Conservation (phyloP, 1,139 yeast genomes). For the Suhomyces taliae region DNA sequence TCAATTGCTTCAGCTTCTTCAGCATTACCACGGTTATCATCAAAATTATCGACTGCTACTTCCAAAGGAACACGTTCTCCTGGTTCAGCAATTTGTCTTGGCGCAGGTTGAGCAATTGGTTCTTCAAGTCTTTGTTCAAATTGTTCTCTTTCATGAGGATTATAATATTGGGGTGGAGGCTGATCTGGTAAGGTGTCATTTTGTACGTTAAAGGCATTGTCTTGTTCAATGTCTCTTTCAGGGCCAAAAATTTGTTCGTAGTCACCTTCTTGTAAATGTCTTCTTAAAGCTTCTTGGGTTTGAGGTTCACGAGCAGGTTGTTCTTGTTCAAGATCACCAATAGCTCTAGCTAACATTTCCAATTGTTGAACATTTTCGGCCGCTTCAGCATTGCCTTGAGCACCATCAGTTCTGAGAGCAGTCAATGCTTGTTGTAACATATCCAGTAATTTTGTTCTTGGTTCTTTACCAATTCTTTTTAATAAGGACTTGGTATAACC, state of each 20-base stretch:
- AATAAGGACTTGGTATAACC: constrained; percentile 59
- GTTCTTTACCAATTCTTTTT: constrained; percentile 59
- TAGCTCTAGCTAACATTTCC: constrained; percentile 32
- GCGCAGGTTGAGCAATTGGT: background rate
- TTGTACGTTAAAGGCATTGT: background rate
- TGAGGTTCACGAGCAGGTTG: constrained; percentile 4
- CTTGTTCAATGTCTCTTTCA: constrained; percentile 16
- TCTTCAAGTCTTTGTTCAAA: too few species aligned
- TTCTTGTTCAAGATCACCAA: constrained; percentile 30
- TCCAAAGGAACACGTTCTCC: background rate
- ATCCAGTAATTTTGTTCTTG: constrained; percentile 36
- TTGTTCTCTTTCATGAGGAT: too few species aligned
- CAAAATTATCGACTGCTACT: background rate
- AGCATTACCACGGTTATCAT: background rate
- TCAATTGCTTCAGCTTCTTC: constrained; percentile 9
- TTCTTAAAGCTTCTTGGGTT: constrained; percentile 21
- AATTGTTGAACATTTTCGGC: constrained; percentile 24
- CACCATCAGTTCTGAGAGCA: constrained; percentile 27
- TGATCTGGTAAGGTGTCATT: too few species aligned
- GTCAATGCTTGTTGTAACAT: constrained; percentile 17
- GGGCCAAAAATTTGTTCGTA: too few species aligned
- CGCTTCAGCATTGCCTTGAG: constrained; percentile 22
- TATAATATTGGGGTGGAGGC: too few species aligned
- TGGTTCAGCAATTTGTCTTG: too few species aligned
- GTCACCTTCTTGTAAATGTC: background rate